A percentile compares a stretch with the other conserved stretches of the same genome.
Conservation (phyloP, 345 rosid species). For the Brassica juncea region DNA sequence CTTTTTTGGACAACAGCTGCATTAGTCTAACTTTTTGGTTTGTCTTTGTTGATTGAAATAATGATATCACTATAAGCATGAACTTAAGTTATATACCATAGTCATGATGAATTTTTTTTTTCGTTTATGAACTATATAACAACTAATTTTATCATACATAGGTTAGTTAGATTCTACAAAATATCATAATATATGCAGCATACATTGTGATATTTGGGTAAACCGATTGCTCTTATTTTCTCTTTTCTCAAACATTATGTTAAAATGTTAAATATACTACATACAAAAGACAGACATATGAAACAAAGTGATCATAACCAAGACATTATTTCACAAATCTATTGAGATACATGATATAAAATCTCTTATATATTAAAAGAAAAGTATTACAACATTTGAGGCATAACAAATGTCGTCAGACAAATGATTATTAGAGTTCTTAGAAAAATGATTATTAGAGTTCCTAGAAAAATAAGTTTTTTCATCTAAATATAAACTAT, state of each 20-base stretch:
- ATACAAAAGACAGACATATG: neutral
- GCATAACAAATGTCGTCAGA: no score
- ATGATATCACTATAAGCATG: neutral
- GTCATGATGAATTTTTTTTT: neutral
- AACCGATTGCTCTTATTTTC: neutral
- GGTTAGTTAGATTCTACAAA: neutral
- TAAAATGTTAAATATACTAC: neutral
- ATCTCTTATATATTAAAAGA: no score
- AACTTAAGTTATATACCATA: neutral
- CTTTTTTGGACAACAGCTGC: no score
- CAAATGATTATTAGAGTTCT: no score
- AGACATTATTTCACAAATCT: neutral
- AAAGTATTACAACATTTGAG: no score
- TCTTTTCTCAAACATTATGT: neutral
- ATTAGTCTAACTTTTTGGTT: neutral
- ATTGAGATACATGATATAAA: neutral
- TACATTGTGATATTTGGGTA: neutral
- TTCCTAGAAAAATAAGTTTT: no score
- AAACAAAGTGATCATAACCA: neutral
- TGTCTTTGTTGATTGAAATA: neutral
- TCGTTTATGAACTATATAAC: neutral
- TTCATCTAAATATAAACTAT: no score
- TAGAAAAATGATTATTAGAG: no score
- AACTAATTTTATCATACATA: neutral
- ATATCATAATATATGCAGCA: neutral